Conservation (phyloP, 106 monocot species). For the Alisma plantagoaquatica region DNA sequence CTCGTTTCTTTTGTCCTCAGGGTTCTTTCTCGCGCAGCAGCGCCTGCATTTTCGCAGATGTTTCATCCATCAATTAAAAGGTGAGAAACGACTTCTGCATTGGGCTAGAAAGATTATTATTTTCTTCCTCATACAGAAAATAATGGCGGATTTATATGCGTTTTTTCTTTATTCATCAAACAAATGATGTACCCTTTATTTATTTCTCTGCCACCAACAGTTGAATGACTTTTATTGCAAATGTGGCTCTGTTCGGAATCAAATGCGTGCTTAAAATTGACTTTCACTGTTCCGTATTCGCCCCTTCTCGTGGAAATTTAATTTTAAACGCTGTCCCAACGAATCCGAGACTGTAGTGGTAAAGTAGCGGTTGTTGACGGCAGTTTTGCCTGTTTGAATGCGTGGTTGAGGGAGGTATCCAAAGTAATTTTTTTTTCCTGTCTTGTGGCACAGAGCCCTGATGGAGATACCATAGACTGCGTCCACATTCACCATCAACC, state of each 20-base stretch:
- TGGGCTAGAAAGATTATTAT: too few relatives aligned
- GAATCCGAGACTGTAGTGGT: not conserved
- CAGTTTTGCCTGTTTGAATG: not conserved
- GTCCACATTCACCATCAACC: constrained; percentile 52
- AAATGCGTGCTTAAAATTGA: not conserved
- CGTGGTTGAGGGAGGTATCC: not conserved
- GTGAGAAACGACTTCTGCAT: too few relatives aligned
- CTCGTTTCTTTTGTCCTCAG: too few relatives aligned
- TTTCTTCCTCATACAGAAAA: too few relatives aligned
- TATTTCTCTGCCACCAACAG: too few relatives aligned
- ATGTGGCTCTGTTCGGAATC: not conserved
- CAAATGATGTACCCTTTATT: too few relatives aligned
- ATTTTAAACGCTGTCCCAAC: not conserved
- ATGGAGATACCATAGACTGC: constrained; percentile 68
- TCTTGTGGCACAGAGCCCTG: constrained; percentile 40
- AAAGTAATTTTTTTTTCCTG: not conserved
- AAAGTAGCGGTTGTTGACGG: not conserved
- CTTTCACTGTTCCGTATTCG: not conserved
- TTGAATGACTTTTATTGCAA: too few relatives aligned
- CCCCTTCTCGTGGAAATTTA: not conserved
- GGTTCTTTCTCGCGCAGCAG: too few relatives aligned
- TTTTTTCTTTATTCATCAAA: too few relatives aligned
- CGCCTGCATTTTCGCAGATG: too few relatives aligned
- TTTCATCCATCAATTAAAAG: too few relatives aligned
- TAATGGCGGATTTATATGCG: too few relatives aligned